phyloP scores from a whole-genome alignment of 1,284 basidiomycete species.

The Leccinum subrobustum region DNA sequence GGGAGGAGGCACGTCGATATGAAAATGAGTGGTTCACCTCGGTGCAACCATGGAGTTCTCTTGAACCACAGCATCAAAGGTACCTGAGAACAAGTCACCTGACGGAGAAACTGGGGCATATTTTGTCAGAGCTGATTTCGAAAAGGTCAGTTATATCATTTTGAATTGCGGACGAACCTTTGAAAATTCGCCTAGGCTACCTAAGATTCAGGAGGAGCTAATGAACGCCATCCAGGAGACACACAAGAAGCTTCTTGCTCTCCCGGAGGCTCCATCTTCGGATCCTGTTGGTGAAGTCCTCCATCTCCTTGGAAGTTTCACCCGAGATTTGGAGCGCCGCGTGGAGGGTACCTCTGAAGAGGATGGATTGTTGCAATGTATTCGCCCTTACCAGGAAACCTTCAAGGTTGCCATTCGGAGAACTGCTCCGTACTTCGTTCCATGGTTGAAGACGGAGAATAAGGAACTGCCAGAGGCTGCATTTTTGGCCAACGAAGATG shows the following conservation, averaged over 20 bases:
- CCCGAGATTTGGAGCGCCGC: conserved; percentile 42
- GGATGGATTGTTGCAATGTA: conserved; percentile 52
- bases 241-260: conserved; percentile 35
- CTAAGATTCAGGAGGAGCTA: conserved; percentile 54
- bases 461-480: conserved; percentile 17
- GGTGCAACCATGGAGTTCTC: conserved; percentile 53
- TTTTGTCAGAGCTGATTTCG: conserved; percentile 57
- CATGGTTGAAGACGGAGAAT: conserved; percentile 24
- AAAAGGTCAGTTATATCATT: conserved; percentile 42
- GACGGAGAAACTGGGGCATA: conserved; percentile 51
- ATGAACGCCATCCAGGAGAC: conserved; percentile 44
- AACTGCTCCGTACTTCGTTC: conserved; percentile 54
- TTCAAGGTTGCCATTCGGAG: conserved; percentile 48
- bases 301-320: conserved; percentile 45
- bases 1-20: conserved; percentile 53
- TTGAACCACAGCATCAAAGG: conserved; percentile 48
- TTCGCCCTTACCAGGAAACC: conserved; percentile 46
- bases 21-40: conserved; percentile 70
- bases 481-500: conserved; percentile 46
- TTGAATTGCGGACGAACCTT: not conserved
- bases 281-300: conserved; percentile 59
- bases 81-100: conserved; percentile 57
- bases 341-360: conserved; percentile 51
- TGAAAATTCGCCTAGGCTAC: conserved; percentile 47
- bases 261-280: conserved; percentile 53